Percentiles rank a stretch among this genome's conserved stretches.
Conservation (phyloP, 2,329 filamentous ascomycete genomes). For the Beauveria caledonica region DNA sequence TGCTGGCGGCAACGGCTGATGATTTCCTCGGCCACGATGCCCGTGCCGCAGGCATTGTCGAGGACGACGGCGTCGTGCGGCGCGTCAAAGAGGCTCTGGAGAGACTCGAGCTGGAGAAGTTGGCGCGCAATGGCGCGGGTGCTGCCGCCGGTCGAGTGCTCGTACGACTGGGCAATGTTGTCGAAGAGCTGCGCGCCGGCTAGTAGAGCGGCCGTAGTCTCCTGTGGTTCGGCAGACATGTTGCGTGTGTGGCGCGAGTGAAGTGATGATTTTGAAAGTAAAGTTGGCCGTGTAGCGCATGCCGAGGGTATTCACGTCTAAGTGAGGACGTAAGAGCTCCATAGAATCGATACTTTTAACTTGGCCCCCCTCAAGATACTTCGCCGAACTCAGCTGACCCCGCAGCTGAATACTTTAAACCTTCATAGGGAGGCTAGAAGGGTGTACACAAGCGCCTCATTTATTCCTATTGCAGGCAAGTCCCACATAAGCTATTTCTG, state of each 20-base stretch:
- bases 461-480: too few species aligned
- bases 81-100: neutral
- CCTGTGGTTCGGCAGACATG: neutral
- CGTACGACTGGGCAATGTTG: constrained; percentile 14
- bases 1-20: neutral
- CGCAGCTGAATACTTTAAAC: neutral
- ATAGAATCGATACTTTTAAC: too few species aligned
- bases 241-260: too few species aligned
- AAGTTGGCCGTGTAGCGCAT: too few species aligned
- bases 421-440: neutral
- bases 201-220: neutral
- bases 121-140: constrained; percentile 15
- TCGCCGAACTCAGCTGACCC: neutral
- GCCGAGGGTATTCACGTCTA: neutral
- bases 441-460: too few species aligned
- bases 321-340: too few species aligned
- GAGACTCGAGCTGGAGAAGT: constrained; percentile 3
- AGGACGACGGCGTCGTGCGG: constrained; percentile 14
- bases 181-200: neutral
- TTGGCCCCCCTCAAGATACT: neutral
- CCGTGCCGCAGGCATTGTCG: constrained; percentile 22
- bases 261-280: neutral
- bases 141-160: constrained; percentile 14
- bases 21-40: constrained; percentile 17
- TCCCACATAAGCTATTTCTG: too few species aligned